Evolutionary conservation across 768 basidiomycete genomes (phyloP), one percentile per base, ranked within the genome.

Genomic region (Tricholoma hemisulphureum): DNA sequence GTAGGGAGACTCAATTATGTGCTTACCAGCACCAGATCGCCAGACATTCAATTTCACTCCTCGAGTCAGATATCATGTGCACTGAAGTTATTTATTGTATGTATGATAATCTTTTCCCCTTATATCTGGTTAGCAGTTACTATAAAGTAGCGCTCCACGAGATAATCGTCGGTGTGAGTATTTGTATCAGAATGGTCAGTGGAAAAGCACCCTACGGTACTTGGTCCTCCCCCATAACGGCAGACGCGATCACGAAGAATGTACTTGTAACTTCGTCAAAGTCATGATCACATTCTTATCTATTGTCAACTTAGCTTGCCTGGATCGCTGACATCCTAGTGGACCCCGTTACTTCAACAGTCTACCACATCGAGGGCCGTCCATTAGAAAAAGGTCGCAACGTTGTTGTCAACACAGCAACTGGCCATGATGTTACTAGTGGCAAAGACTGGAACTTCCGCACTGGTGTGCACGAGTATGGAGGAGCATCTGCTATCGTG

Each of bases 381-480:
- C 83, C 89, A 1, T 77, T 77, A 24, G 79, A 80, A 65, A 66
- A 63, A 29, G 79, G 79, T 2, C 77, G 89, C 3, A 75, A 66
- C 51, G 84, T 86, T 1, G 70, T 91, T 21, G 80, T 92, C 14
- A 73, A 83, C 24, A 83, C 83, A 0, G 53, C 69, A 23, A 70
- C 71, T 4, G 72, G 75, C 20, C 68, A 69, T 39, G 90, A 91
- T 48, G 65, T 88, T 21, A 76, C 85, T 34, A 51, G 51, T 11
- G 79, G 79, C 1, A 64, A 72, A 29, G 77, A 75, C 0, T 89
- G 81, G 78, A 86, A 87, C 66, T 82, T 83, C 3, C 76, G 82
- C 29, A 77, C 78, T 0, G 67, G 76, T n/a, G 86, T 88, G 2
- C 81, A 88, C 31, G 87, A 87, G 65, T 88, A 88, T 55, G 87